phyloP scores from a whole-genome alignment of 352 stramenopile genomes.

The Pythium biforme region DNA sequence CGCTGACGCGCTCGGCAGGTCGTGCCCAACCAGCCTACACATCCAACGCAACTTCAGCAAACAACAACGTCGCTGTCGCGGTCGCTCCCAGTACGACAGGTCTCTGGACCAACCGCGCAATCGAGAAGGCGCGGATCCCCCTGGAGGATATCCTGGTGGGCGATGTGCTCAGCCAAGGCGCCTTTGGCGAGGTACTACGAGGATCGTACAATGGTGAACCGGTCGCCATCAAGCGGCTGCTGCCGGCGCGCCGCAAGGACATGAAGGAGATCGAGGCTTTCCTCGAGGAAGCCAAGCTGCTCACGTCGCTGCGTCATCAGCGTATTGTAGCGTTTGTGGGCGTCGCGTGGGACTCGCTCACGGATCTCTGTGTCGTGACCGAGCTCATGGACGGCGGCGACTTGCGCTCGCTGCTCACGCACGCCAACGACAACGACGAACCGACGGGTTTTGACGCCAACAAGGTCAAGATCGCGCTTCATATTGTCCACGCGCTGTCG shows the following conservation, averaged over 20 bases:
- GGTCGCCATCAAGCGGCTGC: slow-evolving; percentile 50
- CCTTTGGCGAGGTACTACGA: slow-evolving; percentile 43
- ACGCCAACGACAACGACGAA: not conserved
- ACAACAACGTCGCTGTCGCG: not conserved
- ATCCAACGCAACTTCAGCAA: no score
- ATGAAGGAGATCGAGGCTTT: slow-evolving; percentile 35
- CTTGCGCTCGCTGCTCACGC: slow-evolving; percentile 27
- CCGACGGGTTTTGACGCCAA: slow-evolving; percentile 6
- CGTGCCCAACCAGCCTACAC: no score
- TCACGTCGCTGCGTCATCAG: slow-evolving; percentile 36
- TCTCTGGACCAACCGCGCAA: not conserved
- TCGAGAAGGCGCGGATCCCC: slow-evolving; percentile 8
- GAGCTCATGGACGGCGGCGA: slow-evolving; percentile 50
- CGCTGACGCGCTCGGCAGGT: no score
- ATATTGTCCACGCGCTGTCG: slow-evolving; percentile 3
- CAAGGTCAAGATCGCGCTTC: slow-evolving; percentile 15
- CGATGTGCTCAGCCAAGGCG: slow-evolving; percentile 32
- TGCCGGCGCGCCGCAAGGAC: slow-evolving; percentile 25
- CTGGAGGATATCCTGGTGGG: slow-evolving; percentile 8
- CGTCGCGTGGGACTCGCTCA: slow-evolving; percentile 35
- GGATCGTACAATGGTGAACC: slow-evolving; percentile 31
- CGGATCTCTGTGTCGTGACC: slow-evolving; percentile 36
- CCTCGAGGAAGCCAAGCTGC: slow-evolving; percentile 41
- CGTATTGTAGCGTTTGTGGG: slow-evolving; percentile 31
- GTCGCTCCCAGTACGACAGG: not conserved